phyloP scores from a whole-genome alignment of 305 asterid genomes.

The Lippia alba region DNA sequence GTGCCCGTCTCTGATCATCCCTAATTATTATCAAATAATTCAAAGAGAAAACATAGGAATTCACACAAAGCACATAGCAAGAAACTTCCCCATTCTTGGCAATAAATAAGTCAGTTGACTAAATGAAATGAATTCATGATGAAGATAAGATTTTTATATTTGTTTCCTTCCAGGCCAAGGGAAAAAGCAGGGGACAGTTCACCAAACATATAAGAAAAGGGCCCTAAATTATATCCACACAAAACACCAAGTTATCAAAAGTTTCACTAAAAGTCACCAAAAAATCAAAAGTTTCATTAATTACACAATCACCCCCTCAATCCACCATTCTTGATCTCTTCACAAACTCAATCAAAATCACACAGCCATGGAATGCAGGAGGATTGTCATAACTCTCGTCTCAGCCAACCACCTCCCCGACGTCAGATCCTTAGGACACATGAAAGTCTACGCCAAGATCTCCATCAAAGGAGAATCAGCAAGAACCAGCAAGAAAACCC shows the following conservation, averaged over 20 bases:
- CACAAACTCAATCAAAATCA: neutral
- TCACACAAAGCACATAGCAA: too few species aligned
- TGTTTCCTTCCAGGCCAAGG: conserved; percentile 9
- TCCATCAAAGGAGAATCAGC: conserved; percentile 29
- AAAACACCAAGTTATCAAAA: neutral
- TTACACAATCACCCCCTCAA: neutral
- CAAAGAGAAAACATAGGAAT: too few species aligned
- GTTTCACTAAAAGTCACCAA: too few species aligned
- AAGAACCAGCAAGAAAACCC: conserved; percentile 1
- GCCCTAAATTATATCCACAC: neutral
- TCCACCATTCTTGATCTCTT: neutral
- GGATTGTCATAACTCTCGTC: conserved; percentile 31
- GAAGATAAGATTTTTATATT: neutral
- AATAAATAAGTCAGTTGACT: neutral
- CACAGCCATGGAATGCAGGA: conserved; percentile 36
- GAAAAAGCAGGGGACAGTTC: conserved; percentile 2
- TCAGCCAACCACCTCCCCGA: conserved; percentile 38
- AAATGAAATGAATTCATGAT: neutral
- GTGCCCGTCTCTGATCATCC: too few species aligned
- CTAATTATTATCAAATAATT: too few species aligned
- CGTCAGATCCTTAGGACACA: conserved; percentile 16
- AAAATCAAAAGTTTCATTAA: neutral
- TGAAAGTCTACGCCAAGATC: conserved; percentile 47
- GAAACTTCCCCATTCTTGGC: too few species aligned
- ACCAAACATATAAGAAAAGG: neutral